Base-by-base conservation (phyloP, 371 early-diverging fungal species). In the Vittaforma corneae region DNA sequence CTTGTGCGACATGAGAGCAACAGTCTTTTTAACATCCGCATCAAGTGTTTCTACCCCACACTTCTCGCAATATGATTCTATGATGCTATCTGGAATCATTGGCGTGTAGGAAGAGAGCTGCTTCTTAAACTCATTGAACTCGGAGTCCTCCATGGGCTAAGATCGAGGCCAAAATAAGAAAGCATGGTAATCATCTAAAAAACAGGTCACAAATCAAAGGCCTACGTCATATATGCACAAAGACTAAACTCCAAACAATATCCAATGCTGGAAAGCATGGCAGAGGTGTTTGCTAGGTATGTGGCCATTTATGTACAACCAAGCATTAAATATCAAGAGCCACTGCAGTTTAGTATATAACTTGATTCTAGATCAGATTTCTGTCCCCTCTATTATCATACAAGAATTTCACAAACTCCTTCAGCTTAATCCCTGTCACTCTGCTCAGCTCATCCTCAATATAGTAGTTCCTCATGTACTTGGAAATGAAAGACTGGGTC, bases 31-130 rank as follows among this genome's bases (percentile, higher is more conserved):
- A 20, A 76, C 50, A 54, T 67, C 66, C 18, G 56, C 68, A 42
- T 81, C 76, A 11, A 85, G 85, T 68, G 88, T 90, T 46, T 88
- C 86, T 61, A 96, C 87, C 1, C 97, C 98, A 1, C 91, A 85
- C 72, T 87, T 83, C 38, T 86, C 83, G 44, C 95, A 78, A 73
- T 90, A 91, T 76, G 92, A 88, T 71, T 94, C 94, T 24, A 90
- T 88, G 9, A 93, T 88, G 33, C 87, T 86, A 72, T 96, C 97
- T 35, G 98, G 98, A 71, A 96, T 70, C 4, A 81, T 37, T 11
- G 79, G 81, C 32, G 53, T 59, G 47, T 78, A 80, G 55, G 67
- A 51, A 26, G 71, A 71, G 5, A 78, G 52, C 26, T 70, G 64
- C 29, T 78, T 71, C 59, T 77, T 78, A 28, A 79, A 61, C 42